Evolutionary conservation across 352 stramenopile species (phyloP).

Genomic region (Globisporangium nodosum): DNA sequence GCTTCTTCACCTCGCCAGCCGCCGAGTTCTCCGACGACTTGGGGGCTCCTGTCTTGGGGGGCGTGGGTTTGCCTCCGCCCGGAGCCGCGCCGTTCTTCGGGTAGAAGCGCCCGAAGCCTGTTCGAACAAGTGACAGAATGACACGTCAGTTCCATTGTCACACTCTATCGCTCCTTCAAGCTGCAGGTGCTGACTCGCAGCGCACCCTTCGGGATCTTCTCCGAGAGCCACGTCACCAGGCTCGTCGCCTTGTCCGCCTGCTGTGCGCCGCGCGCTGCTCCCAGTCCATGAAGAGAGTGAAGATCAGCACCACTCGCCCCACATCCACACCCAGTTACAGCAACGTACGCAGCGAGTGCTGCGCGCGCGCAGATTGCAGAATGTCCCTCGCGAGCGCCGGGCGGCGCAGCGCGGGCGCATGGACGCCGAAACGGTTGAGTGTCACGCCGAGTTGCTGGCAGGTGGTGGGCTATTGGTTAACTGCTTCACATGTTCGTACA

Average conservation of each 20-base stretch:
- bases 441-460: constrained; percentile 59
- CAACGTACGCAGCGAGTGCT: constrained; percentile 57
- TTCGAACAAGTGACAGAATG: not conserved
- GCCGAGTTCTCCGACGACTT: constrained; percentile 43
- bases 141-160: not conserved
- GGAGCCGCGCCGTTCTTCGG: constrained; percentile 54
- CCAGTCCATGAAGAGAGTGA: not conserved
- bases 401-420: constrained; percentile 27
- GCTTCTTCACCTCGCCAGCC: constrained; percentile 53
- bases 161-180: too few relatives aligned
- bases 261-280: constrained; percentile 35
- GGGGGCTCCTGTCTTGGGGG: constrained; percentile 40
- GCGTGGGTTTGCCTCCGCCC: constrained; percentile 30
- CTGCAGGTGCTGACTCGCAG: too few relatives aligned
- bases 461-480: not conserved
- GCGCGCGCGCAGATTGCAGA: constrained; percentile 45
- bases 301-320: not conserved
- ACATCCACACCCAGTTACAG: too few relatives aligned
- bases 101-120: constrained; percentile 81
- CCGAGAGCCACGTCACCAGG: constrained; percentile 68
- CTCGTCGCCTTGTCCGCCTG: constrained; percentile 48
- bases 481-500: not conserved
- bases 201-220: constrained; percentile 69
- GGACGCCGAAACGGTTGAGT: constrained; percentile 47
- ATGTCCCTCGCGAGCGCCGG: constrained; percentile 33